A percentile compares a stretch with the other conserved stretches of the same genome.
Conservation (phyloP, 2,329 filamentous ascomycete genomes). For the Sclerotiophoma versabilis region DNA sequence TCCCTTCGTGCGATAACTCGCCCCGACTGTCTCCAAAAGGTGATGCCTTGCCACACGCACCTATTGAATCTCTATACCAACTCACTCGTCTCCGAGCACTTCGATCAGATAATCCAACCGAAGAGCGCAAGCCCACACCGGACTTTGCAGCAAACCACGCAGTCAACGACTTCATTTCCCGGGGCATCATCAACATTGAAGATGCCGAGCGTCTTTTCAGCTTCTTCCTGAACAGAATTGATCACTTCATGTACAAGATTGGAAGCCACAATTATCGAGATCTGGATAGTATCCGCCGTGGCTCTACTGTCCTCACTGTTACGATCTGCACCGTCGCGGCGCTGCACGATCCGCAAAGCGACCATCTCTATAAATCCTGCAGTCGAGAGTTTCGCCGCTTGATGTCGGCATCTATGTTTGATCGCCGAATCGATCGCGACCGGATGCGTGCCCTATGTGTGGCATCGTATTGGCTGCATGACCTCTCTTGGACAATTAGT, state of each 20-base stretch:
- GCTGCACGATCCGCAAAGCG: conserved; percentile 63
- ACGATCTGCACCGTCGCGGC: conserved; percentile 66
- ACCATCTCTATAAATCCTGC: conserved; percentile 60
- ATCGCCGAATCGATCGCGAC: conserved; percentile 64
- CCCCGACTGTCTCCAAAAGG: conserved; percentile 37
- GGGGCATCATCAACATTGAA: conserved; percentile 54
- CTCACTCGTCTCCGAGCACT: conserved; percentile 52
- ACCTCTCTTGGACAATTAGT: conserved; percentile 68
- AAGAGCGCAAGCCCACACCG: conserved; percentile 38
- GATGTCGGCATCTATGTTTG: conserved; percentile 65
- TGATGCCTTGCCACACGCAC: conserved; percentile 41
- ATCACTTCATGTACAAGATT: conserved; percentile 58
- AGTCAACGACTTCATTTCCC: conserved; percentile 58
- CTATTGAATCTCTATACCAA: conserved; percentile 59
- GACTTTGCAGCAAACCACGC: conserved; percentile 15
- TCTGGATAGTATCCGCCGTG: conserved; percentile 57
- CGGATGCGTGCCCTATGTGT: conserved; percentile 67
- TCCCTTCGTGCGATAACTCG: conserved; percentile 42
- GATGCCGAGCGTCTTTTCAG: conserved; percentile 53
- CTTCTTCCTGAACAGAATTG: conserved; percentile 54
- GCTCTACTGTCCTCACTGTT: conserved; percentile 63
- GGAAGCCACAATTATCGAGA: conserved; percentile 55
- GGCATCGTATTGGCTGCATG: conserved; percentile 68
- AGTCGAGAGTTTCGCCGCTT: conserved; percentile 65
- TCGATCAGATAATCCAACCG: conserved; percentile 49